Evolutionary conservation across 345 rosid species (phyloP).

Genomic region (Eutrema heterophyllum): DNA sequence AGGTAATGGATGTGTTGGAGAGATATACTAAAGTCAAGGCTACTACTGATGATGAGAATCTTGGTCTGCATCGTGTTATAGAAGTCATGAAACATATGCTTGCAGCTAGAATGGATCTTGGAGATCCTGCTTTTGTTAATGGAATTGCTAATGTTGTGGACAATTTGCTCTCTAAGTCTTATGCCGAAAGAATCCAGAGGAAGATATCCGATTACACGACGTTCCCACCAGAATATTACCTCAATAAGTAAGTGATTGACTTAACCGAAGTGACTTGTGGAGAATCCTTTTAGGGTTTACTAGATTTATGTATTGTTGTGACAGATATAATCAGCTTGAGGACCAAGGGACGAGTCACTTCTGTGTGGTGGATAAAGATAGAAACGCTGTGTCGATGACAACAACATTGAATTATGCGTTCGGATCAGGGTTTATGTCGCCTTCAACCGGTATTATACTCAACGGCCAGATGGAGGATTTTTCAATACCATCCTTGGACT

Average conservation of each 20-base stretch:
- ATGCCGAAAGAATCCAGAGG: slow-evolving; percentile 45
- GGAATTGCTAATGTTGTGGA: slow-evolving; percentile 29
- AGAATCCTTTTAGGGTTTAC: neutral
- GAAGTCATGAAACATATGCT: slow-evolving; percentile 91
- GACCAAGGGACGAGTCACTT: slow-evolving; percentile 90
- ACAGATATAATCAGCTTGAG: slow-evolving; percentile 77
- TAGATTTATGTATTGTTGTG: neutral
- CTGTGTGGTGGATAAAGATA: slow-evolving; percentile 65
- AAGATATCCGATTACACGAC: slow-evolving; percentile 64
- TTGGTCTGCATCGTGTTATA: slow-evolving; percentile 61
- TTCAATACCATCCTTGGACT: slow-evolving; percentile 53
- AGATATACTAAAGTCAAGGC: slow-evolving; percentile 48
- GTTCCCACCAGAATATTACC: slow-evolving; percentile 68
- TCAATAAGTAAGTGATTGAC: slow-evolving; percentile 41
- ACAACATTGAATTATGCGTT: slow-evolving; percentile 61
- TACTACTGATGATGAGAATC: slow-evolving; percentile 30
- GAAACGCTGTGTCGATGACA: slow-evolving; percentile 86
- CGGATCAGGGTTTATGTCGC: slow-evolving; percentile 73
- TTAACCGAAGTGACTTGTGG: neutral
- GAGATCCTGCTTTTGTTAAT: slow-evolving; percentile 60
- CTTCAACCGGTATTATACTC: slow-evolving; percentile 66
- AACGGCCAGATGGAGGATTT: slow-evolving; percentile 88
- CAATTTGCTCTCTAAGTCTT: slow-evolving; percentile 61
- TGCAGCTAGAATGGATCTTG: slow-evolving; percentile 75
- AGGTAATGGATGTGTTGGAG: slow-evolving; percentile 66